Percentiles rank a stretch among this genome's conserved stretches.
These are phyloP conservation scores for Torulaspora indica DNA, from an alignment of 805 yeast species.

Conservation along the genomic window DNA sequence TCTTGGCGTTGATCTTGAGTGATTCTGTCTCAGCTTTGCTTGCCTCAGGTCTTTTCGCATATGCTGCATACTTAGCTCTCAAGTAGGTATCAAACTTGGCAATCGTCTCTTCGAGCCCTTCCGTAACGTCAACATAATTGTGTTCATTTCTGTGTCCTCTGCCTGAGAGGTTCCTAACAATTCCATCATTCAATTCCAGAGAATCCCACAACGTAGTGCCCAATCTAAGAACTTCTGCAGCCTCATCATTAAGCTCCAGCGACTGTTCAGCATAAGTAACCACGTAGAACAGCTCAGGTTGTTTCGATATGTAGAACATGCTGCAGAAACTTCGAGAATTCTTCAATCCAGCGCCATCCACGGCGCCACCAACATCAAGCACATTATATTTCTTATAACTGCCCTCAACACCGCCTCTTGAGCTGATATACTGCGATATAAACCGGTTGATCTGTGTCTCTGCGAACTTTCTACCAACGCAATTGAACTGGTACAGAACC, in stretches of 20 bases:
- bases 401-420: slow-evolving; percentile 25
- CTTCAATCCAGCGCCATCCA: background rate
- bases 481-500: slow-evolving; percentile 29
- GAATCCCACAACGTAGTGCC: slow-evolving; percentile 37
- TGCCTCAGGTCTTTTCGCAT: slow-evolving; percentile 12
- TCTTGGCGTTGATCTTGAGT: slow-evolving; percentile 9
- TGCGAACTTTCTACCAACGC: slow-evolving; percentile 29
- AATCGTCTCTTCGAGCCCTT: slow-evolving; percentile 34
- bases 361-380: slow-evolving; percentile 13
- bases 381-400: slow-evolving; percentile 18
- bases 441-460: slow-evolving; percentile 31
- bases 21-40: slow-evolving; percentile 13
- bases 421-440: slow-evolving; percentile 25
- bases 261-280: slow-evolving; percentile 43
- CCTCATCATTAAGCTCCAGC: slow-evolving; percentile 42
- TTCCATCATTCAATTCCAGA: slow-evolving; percentile 30
- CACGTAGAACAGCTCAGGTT: slow-evolving; percentile 34
- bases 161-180: slow-evolving; percentile 34
- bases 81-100: slow-evolving; percentile 40
- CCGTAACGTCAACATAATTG: slow-evolving; percentile 30
- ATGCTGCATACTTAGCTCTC: slow-evolving; percentile 33
- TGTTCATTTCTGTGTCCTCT: slow-evolving; percentile 28
- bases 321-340: slow-evolving; percentile 19
- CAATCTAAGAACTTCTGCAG: slow-evolving; percentile 40
- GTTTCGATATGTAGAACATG: slow-evolving; percentile 32